phyloP scores from a whole-genome alignment of 768 basidiomycete species.

The Psilocybe cubensis region DNA sequence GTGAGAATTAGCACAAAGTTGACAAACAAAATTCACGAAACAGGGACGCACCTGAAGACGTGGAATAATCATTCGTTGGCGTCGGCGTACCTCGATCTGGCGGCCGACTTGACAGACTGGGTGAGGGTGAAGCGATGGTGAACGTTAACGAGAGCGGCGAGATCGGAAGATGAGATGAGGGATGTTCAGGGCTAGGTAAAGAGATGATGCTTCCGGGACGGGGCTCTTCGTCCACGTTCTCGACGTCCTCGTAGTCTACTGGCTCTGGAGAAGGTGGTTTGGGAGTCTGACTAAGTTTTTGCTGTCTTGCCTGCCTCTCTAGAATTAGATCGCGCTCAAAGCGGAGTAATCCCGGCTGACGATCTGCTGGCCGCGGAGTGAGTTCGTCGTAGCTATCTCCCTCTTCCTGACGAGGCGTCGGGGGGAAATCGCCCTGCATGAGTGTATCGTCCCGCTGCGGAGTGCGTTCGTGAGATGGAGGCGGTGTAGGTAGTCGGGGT shows the following conservation, averaged over 20 bases:
- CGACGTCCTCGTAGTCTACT: conserved; percentile 7
- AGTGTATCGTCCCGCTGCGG: conserved; percentile 22
- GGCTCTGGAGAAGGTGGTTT: neutral
- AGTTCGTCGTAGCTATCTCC: conserved; percentile 17
- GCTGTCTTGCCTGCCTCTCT: conserved; percentile 13
- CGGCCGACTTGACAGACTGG: neutral
- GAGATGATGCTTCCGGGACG: conserved; percentile 27
- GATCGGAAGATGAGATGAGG: conserved; percentile 10
- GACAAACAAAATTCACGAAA: neutral
- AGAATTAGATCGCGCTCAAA: conserved; percentile 22
- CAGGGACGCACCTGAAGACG: conserved; percentile 1
- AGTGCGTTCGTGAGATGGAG: conserved; percentile 15
- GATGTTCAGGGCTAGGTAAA: conserved; percentile 17
- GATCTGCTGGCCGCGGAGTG: conserved; percentile 31
- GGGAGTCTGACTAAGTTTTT: neutral
- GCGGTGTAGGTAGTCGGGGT: conserved; percentile 28
- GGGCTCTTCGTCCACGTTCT: conserved; percentile 25
- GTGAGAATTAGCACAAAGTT: neutral
- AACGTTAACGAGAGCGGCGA: conserved; percentile 19
- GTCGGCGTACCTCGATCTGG: conserved; percentile 20
- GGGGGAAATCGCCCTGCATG: conserved; percentile 4
- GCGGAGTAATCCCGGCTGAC: conserved; percentile 23
- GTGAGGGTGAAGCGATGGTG: conserved; percentile 9
- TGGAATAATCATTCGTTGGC: conserved; percentile 17
- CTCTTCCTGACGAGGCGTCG: neutral